Conservation (phyloP, 2,329 filamentous ascomycete genomes). For the Penicillium hordei region DNA sequence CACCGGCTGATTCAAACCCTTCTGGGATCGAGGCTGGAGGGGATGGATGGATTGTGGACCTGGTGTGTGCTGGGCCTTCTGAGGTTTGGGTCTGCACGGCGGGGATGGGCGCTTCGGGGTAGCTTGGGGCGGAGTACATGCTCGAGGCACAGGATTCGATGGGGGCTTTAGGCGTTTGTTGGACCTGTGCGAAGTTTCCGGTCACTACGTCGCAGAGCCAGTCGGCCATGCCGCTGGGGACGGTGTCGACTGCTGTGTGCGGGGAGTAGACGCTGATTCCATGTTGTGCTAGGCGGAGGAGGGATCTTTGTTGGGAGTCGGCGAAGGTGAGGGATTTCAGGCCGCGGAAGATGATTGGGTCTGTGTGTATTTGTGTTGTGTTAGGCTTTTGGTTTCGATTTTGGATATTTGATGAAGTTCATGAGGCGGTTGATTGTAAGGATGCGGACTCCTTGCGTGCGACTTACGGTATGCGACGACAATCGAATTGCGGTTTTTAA, state of each 20-base stretch:
- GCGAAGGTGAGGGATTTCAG: conserved; percentile 83
- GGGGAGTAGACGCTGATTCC: conserved; percentile 95
- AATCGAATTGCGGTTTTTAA: conserved; percentile 70
- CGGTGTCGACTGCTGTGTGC: conserved; percentile 91
- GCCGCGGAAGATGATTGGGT: conserved; percentile 94
- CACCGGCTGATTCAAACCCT: conserved; percentile 55
- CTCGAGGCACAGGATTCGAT: conserved; percentile 25
- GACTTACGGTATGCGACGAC: conserved; percentile 82
- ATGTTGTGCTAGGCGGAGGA: conserved; percentile 77
- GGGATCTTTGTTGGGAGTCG: conserved; percentile 81
- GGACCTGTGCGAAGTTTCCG: conserved; percentile 40
- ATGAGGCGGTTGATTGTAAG: background rate
- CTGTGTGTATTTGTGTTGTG: conserved; percentile 45
- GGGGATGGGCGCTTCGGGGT: conserved; percentile 35
- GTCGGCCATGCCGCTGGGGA: conserved; percentile 80
- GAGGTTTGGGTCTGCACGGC: conserved; percentile 23
- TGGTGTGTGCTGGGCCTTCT: conserved; percentile 45
- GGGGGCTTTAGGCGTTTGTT: background rate
- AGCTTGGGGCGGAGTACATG: conserved; percentile 43
- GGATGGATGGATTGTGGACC: conserved; percentile 55
- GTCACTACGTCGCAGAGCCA: conserved; percentile 89
- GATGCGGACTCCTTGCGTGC: background rate
- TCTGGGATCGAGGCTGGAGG: conserved; percentile 32
- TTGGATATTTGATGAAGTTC: background rate
- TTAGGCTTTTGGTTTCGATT: background rate